Conservation (phyloP, 2,329 filamentous ascomycete genomes). For the Botrytis sinoallii region DNA sequence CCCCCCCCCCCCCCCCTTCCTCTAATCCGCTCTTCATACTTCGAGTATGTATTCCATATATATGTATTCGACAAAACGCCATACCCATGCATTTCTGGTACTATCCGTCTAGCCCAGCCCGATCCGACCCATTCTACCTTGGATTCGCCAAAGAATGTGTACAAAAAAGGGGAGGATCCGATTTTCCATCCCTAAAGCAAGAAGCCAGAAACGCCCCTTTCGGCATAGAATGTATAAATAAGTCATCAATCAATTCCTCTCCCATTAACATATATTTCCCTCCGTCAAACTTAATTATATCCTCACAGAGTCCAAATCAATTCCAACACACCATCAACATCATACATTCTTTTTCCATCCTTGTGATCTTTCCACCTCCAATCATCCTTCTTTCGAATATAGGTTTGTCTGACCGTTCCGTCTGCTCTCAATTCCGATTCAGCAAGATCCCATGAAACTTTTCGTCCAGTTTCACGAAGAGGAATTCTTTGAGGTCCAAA, state of each 20-base stretch:
- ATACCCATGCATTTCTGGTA: not conserved
- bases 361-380: constrained; percentile 46
- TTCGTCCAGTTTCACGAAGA: constrained; percentile 48
- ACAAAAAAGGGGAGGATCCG: constrained; percentile 1
- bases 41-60: not conserved
- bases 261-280: constrained; percentile 4
- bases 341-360: constrained; percentile 48
- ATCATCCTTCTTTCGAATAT: constrained; percentile 52
- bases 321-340: constrained; percentile 54
- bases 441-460: constrained; percentile 54
- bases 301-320: constrained; percentile 52
- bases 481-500: constrained; percentile 49
- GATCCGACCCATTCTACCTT: not conserved
- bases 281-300: not conserved
- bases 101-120: not conserved
- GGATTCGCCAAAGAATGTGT: constrained; percentile 2
- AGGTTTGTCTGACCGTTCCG: constrained; percentile 52
- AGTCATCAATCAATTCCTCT: constrained; percentile 5
- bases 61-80: constrained; percentile 4
- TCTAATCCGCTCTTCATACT: not conserved
- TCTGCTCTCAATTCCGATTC: constrained; percentile 48
- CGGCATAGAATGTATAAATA: constrained; percentile 11
- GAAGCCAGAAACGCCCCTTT: constrained; percentile 9
- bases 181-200: constrained; percentile 1
- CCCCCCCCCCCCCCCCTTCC: not conserved